phyloP scores from a whole-genome alignment of 192 early-diverging fungal genomes.

The Backusella macrospora region DNA sequence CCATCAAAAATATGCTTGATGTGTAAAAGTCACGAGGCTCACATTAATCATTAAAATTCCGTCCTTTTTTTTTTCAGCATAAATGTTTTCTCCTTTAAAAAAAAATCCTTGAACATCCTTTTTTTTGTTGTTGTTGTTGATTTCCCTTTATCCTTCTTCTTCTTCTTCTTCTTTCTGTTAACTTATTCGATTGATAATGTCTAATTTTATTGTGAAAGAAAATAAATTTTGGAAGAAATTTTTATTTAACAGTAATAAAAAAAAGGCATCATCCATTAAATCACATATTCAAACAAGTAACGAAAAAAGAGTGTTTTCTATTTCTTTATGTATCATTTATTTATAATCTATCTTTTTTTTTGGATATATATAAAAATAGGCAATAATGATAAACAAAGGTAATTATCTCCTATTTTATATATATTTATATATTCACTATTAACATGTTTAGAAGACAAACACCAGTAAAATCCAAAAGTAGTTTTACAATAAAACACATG shows the following conservation, averaged over 20 bases:
- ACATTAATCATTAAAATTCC: no score
- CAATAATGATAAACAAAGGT: conserved; percentile 1
- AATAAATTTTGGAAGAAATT: not conserved
- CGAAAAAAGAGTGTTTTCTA: no score
- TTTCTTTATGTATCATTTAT: not conserved
- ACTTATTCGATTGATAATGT: not conserved
- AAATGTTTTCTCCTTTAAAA: conserved; percentile 2
- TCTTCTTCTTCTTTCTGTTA: not conserved
- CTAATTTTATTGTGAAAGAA: not conserved
- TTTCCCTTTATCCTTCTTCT: not conserved
- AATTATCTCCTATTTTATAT: not conserved
- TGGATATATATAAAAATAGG: not conserved
- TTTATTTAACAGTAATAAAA: not conserved
- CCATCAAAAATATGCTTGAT: not conserved
- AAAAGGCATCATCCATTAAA: conserved; percentile 6
- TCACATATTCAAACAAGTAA: conserved; percentile 7
- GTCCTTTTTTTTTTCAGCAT: not conserved
- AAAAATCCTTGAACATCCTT: conserved; percentile 8
- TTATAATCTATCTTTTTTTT: not conserved
- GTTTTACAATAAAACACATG: not conserved
- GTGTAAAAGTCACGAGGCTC: not conserved
- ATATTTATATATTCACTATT: not conserved
- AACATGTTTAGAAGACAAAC: not conserved
- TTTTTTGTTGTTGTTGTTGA: not conserved
- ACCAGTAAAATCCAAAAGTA: conserved; percentile 7